Evolutionary conservation across 495 filamentous ascomycete species (phyloP).

Genomic region (Penicillium cinerascens): DNA sequence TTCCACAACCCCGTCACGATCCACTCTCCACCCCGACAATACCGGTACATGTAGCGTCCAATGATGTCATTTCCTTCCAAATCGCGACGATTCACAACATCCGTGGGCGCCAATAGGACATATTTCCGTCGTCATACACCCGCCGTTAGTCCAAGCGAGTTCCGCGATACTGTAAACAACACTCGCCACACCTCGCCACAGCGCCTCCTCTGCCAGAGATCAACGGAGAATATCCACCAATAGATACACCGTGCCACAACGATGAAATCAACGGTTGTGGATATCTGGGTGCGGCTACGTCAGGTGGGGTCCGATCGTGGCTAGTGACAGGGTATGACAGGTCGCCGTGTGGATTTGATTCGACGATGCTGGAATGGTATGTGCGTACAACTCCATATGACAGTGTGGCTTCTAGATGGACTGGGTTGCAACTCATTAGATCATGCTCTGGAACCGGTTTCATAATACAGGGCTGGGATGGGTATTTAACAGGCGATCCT

Average conservation of each 20-base stretch:
- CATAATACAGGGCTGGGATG: neutral
- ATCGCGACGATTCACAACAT: no score
- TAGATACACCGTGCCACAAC: neutral
- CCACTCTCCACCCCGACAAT: no score
- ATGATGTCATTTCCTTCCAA: neutral
- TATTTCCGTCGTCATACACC: no score
- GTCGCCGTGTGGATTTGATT: neutral
- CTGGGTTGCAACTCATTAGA: constrained; percentile 20
- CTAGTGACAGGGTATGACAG: constrained; percentile 1
- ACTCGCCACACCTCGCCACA: neutral
- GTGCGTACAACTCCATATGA: constrained; percentile 6
- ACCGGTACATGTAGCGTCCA: no score
- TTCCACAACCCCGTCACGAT: constrained; percentile 4
- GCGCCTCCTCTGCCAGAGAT: neutral
- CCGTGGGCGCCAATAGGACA: no score
- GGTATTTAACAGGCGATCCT: neutral
- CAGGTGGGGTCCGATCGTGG: neutral
- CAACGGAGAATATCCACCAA: constrained; percentile 13
- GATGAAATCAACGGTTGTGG: constrained; percentile 9
- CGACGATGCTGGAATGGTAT: neutral
- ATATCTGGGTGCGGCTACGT: constrained; percentile 15
- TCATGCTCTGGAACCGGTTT: constrained; percentile 24
- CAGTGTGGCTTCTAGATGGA: constrained; percentile 14
- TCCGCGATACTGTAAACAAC: neutral
- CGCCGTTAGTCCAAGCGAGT: constrained; percentile 6